Conservation (phyloP, 2,329 filamentous ascomycete genomes). For the Ophiostoma populinum region DNA sequence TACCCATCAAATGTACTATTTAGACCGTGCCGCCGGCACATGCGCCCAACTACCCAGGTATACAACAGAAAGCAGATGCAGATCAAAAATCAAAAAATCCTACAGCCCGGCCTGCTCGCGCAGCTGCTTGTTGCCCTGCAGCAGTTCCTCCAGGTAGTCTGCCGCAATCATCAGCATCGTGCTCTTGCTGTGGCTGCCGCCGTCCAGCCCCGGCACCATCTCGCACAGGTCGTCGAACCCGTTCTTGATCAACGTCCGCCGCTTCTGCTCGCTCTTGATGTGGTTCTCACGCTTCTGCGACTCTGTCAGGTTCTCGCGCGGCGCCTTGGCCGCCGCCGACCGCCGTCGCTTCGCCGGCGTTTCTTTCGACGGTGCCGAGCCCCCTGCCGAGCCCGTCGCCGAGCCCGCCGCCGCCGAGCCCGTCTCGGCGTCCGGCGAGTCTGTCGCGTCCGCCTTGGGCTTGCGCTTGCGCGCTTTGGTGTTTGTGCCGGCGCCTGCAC, state of each 20-base stretch:
- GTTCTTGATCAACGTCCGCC: constrained; percentile 63
- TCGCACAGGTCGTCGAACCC: constrained; percentile 67
- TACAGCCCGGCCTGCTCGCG: background rate
- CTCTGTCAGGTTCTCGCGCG: constrained; percentile 58
- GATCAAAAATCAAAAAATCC: background rate
- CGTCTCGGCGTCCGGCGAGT: background rate
- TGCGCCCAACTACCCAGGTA: background rate
- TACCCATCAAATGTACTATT: background rate
- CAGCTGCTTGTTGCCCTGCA: constrained; percentile 49
- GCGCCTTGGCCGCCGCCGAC: constrained; percentile 21
- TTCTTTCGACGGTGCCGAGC: no score
- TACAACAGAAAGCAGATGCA: background rate
- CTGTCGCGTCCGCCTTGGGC: constrained; percentile 1
- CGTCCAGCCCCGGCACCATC: constrained; percentile 57
- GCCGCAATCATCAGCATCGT: constrained; percentile 58
- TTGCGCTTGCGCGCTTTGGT: constrained; percentile 7
- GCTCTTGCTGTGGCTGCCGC: constrained; percentile 69
- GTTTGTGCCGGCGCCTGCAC: background rate
- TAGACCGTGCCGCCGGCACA: background rate
- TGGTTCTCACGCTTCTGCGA: constrained; percentile 75
- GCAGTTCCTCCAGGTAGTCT: constrained; percentile 59
- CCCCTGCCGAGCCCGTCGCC: no score
- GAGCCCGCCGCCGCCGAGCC: background rate
- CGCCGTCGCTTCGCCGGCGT: constrained; percentile 1
- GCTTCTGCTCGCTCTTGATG: constrained; percentile 75